These are phyloP conservation scores for Abrus precatorius DNA, from an alignment of 306 rosid species.

Conservation along the genomic window DNA sequence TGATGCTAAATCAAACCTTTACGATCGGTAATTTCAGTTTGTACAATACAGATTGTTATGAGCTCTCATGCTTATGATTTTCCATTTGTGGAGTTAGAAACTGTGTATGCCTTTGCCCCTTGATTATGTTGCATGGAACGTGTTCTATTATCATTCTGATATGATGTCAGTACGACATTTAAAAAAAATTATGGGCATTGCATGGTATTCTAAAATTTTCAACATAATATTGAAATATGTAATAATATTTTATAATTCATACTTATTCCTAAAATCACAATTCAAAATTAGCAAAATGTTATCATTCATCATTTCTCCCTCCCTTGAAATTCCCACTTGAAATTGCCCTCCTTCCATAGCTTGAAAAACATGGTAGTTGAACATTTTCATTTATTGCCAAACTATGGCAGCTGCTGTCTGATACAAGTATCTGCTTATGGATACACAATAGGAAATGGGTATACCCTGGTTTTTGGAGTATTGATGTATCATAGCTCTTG, in stretches of 20 bases:
- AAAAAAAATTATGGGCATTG: neutral
- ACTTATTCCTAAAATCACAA: neutral
- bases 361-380: neutral
- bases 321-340: neutral
- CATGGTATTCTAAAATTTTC: neutral
- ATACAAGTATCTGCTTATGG: neutral
- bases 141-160: neutral
- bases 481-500: neutral
- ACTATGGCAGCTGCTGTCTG: neutral
- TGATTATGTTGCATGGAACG: constrained; percentile 20
- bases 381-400: neutral
- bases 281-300: neutral
- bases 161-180: neutral
- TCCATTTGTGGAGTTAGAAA: constrained; percentile 33
- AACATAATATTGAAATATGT: constrained; percentile 6
- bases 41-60: constrained; percentile 17
- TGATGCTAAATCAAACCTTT: constrained; percentile 91
- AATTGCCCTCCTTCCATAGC: neutral
- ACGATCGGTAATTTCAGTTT: constrained; percentile 78
- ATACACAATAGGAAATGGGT: neutral
- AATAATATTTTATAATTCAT: neutral
- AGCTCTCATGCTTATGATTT: constrained; percentile 34
- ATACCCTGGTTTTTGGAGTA: neutral
- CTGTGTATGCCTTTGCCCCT: constrained; percentile 20
- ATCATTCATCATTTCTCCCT: neutral